phyloP scores from a whole-genome alignment of 345 rosid genomes.

The Bretschneidera sinensis region DNA sequence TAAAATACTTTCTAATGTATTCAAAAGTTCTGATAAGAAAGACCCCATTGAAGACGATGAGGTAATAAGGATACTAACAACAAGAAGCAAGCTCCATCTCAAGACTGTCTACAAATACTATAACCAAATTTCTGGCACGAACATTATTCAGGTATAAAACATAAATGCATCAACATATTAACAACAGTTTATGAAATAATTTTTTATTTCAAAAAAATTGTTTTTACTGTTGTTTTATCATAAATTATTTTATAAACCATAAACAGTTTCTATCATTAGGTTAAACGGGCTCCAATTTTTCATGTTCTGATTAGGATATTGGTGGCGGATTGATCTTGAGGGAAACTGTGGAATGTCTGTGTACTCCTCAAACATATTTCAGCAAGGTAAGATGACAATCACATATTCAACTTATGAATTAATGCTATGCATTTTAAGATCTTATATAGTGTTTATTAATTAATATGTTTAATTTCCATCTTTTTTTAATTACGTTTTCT shows the following conservation, averaged over 20 bases:
- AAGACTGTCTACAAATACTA: conserved; percentile 43
- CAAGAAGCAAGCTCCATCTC: conserved; percentile 84
- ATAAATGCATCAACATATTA: no score
- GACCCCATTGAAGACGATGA: conserved; percentile 52
- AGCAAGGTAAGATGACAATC: conserved; percentile 52
- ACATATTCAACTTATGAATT: neutral
- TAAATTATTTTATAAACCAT: no score
- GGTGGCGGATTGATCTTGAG: conserved; percentile 33
- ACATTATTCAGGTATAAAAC: conserved; percentile 42
- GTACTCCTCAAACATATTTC: conserved; percentile 58
- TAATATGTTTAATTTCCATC: no score
- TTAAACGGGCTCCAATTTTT: no score
- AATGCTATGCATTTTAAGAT: no score
- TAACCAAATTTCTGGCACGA: conserved; percentile 40
- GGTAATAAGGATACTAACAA: conserved; percentile 57
- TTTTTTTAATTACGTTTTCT: no score
- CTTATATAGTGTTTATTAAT: no score
- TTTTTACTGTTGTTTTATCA: no score
- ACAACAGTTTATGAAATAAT: no score
- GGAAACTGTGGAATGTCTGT: conserved; percentile 55
- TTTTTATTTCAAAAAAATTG: no score
- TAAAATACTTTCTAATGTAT: conserved; percentile 32
- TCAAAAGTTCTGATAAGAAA: conserved; percentile 36
- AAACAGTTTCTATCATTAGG: no score
- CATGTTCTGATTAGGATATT: conserved; percentile 45